Evolutionary conservation across 192 early-diverging fungal genomes (phyloP).

Genomic region (Mortierella hygrophila): DNA sequence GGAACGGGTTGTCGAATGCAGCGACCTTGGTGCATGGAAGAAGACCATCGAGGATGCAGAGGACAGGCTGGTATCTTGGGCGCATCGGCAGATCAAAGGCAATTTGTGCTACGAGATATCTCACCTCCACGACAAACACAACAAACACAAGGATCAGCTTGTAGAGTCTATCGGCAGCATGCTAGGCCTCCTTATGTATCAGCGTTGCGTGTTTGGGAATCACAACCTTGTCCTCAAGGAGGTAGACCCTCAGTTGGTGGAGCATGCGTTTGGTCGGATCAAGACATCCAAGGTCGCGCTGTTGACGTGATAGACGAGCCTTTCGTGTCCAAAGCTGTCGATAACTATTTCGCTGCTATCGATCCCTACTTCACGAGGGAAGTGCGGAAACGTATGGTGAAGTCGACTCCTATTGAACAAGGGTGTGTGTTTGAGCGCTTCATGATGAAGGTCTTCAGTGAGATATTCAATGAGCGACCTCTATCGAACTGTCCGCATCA

Average conservation of each 20-base stretch:
- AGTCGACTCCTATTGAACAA: conserved; percentile 13
- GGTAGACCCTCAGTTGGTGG: too few species aligned
- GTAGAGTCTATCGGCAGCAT: conserved; percentile 26
- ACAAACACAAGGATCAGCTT: conserved; percentile 2
- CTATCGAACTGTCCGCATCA: too few species aligned
- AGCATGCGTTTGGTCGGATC: too few species aligned
- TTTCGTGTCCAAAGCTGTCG: not conserved
- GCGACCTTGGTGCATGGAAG: conserved; percentile 10
- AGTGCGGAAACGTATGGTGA: conserved; percentile 21
- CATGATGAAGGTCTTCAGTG: too few species aligned
- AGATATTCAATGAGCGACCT: too few species aligned
- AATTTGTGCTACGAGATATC: conserved; percentile 29
- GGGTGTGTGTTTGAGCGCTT: not conserved
- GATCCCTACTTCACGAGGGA: conserved; percentile 18
- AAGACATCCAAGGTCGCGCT: too few species aligned
- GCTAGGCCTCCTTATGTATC: conserved; percentile 19
- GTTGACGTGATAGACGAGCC: too few species aligned
- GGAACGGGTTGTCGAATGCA: conserved; percentile 19
- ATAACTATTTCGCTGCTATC: conserved; percentile 11
- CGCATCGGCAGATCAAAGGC: conserved; percentile 20
- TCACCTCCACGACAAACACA: conserved; percentile 6
- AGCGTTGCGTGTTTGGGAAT: conserved; percentile 29
- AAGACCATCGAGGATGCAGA: conserved; percentile 27
- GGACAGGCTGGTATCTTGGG: conserved; percentile 26
- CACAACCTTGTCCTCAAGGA: not conserved